phyloP scores from a whole-genome alignment of 2,329 filamentous ascomycete genomes.

The Colletotrichum liriopes region DNA sequence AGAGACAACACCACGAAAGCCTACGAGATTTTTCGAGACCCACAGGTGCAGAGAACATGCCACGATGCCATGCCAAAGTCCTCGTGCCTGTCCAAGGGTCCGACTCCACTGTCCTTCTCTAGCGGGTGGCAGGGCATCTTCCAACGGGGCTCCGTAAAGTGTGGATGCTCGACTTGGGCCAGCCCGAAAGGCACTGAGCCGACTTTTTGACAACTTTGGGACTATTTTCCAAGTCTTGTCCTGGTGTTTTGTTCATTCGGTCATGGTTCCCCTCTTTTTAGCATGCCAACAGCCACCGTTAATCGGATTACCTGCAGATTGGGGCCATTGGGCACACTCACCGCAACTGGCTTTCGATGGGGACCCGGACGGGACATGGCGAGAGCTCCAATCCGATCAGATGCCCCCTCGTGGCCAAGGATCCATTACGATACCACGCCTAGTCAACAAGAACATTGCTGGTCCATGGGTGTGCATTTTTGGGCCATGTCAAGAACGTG shows the following conservation, averaged over 20 bases:
- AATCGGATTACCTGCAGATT: slow-evolving; percentile 42
- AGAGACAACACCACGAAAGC: slow-evolving; percentile 19
- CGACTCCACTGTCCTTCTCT: slow-evolving; percentile 31
- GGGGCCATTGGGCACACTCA: slow-evolving; percentile 38
- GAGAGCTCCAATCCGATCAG: slow-evolving; percentile 38
- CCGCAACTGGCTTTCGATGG: slow-evolving; percentile 39
- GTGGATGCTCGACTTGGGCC: slow-evolving; percentile 27
- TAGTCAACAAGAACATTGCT: slow-evolving; percentile 12
- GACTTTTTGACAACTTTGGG: slow-evolving; percentile 1
- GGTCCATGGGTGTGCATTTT: background rate
- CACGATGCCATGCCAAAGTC: slow-evolving; percentile 15
- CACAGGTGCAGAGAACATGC: slow-evolving; percentile 18
- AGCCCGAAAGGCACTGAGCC: slow-evolving; percentile 19
- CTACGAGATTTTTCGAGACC: slow-evolving; percentile 28
- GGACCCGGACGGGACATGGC: slow-evolving; percentile 13
- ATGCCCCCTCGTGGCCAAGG: slow-evolving; percentile 28
- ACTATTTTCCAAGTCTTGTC: slow-evolving; percentile 1
- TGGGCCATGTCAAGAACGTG: slow-evolving; percentile 8
- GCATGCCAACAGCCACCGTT: slow-evolving; percentile 26
- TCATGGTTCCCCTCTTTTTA: slow-evolving; percentile 33
- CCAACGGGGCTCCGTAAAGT: slow-evolving; percentile 21
- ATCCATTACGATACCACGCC: slow-evolving; percentile 24
- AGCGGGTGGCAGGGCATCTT: slow-evolving; percentile 30
- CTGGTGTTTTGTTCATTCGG: slow-evolving; percentile 4
- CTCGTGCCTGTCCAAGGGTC: slow-evolving; percentile 38